Evolutionary conservation across 768 basidiomycete genomes (phyloP).

Genomic region (Collybia mongolica): DNA sequence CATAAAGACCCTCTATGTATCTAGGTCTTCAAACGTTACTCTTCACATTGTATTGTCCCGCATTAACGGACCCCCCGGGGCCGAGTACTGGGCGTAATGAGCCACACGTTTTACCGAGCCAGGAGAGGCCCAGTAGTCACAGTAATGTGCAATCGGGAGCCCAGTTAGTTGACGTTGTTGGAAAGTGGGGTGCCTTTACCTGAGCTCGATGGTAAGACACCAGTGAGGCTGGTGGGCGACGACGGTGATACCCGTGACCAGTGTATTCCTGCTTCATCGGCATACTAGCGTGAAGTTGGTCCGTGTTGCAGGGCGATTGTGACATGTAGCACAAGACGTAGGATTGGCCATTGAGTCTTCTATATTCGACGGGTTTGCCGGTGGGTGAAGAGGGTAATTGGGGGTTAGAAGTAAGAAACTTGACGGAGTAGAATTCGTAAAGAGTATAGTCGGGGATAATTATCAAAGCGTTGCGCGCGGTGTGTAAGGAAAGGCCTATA

Average conservation of each 20-base stretch:
- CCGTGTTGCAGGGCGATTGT: constrained; percentile 22
- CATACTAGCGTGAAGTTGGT: constrained; percentile 23
- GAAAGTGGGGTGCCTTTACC: constrained; percentile 1
- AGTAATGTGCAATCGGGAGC: not conserved
- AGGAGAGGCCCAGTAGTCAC: too few relatives aligned
- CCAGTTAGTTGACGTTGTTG: constrained; percentile 11
- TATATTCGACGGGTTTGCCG: constrained; percentile 26
- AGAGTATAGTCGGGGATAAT: constrained; percentile 3
- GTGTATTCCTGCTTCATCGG: not conserved
- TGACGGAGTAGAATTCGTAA: constrained; percentile 14
- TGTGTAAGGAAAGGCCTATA: too few relatives aligned
- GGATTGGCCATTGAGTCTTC: constrained; percentile 30
- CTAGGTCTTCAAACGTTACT: too few relatives aligned
- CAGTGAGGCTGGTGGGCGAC: not conserved
- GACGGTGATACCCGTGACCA: constrained; percentile 7
- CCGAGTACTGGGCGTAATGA: too few relatives aligned
- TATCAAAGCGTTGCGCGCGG: constrained; percentile 10
- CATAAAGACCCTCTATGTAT: too few relatives aligned
- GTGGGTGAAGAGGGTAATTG: constrained; percentile 59
- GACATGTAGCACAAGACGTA: constrained; percentile 21
- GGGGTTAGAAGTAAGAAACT: constrained; percentile 53
- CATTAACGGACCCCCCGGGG: too few relatives aligned
- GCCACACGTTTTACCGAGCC: too few relatives aligned
- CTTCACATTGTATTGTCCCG: too few relatives aligned
- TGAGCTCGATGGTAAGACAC: not conserved